These are phyloP conservation scores for Pinus tabuliformis DNA, from an alignment of 75 land plant genomes.

Conservation along the genomic window DNA sequence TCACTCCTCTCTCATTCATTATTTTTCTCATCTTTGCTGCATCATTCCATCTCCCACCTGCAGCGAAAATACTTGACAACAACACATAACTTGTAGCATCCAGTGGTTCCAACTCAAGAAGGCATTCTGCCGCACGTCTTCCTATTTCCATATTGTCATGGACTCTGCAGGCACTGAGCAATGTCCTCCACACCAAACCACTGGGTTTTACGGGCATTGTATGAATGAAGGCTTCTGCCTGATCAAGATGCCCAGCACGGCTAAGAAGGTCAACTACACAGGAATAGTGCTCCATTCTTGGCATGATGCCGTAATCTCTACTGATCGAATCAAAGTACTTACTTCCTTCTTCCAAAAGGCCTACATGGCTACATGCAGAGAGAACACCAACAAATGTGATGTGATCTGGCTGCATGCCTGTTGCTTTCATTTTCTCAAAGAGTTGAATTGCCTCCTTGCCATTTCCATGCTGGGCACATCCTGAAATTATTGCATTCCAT, in stretches of 20 bases:
- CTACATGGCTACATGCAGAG: background rate
- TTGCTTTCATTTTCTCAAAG: background rate
- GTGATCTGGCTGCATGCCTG: background rate
- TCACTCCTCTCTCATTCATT: slow-evolving; percentile 6
- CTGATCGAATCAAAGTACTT: slow-evolving; percentile 17
- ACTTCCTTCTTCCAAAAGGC: background rate
- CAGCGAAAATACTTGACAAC: slow-evolving; percentile 20
- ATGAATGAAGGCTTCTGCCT: slow-evolving; percentile 16
- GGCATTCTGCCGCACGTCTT: slow-evolving; percentile 14
- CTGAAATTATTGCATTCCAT: background rate
- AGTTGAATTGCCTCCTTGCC: background rate
- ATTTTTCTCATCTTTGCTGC: slow-evolving; percentile 3
- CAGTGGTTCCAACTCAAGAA: slow-evolving; percentile 8
- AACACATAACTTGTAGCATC: slow-evolving; percentile 15
- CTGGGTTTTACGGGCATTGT: slow-evolving; percentile 16
- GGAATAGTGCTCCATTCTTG: slow-evolving; percentile 17
- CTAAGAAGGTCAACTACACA: slow-evolving; percentile 24
- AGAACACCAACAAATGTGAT: slow-evolving; percentile 2
- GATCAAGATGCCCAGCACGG: slow-evolving; percentile 13
- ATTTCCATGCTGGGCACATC: background rate
- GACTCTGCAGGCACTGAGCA: slow-evolving; percentile 23
- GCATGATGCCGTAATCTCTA: slow-evolving; percentile 11
- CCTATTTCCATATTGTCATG: slow-evolving; percentile 13
- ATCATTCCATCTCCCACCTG: slow-evolving; percentile 19
- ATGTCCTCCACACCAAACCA: slow-evolving; percentile 17